phyloP scores from a whole-genome alignment of 2,329 filamentous ascomycete genomes.

The Fusarium heterosporum region DNA sequence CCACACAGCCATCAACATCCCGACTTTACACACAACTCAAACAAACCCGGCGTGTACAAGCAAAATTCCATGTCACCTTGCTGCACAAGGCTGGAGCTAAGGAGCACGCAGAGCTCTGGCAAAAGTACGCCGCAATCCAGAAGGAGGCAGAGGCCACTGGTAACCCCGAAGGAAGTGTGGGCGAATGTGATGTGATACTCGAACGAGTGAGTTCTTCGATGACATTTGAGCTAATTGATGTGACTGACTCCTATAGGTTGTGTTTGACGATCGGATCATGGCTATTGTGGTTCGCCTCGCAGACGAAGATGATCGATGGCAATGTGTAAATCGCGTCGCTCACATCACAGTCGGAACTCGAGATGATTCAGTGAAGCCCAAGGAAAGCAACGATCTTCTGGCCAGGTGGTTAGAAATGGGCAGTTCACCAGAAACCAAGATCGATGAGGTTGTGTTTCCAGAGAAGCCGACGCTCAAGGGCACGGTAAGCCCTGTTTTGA shows the following conservation, averaged over 20 bases:
- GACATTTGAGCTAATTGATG: not conserved
- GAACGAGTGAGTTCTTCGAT: conserved; percentile 62
- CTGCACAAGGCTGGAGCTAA: conserved; percentile 79
- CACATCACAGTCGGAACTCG: conserved; percentile 93
- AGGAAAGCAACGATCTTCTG: conserved; percentile 91
- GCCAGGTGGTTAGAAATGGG: conserved; percentile 76
- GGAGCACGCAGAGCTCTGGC: conserved; percentile 78
- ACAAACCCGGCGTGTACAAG: conserved; percentile 79
- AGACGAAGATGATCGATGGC: conserved; percentile 67
- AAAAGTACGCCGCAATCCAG: conserved; percentile 74
- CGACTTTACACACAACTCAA: conserved; percentile 80
- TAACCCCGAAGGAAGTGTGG: conserved; percentile 58
- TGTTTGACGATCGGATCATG: conserved; percentile 92
- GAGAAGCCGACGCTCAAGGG: conserved; percentile 62
- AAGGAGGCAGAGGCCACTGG: conserved; percentile 54
- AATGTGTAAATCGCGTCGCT: conserved; percentile 80
- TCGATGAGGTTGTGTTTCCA: conserved; percentile 63
- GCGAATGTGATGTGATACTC: conserved; percentile 71
- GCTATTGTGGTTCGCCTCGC: conserved; percentile 84
- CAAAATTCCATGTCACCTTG: conserved; percentile 92
- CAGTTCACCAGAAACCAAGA: conserved; percentile 56
- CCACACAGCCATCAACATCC: conserved; percentile 57
- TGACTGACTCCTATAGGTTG: conserved; percentile 61
- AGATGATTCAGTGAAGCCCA: conserved; percentile 81
- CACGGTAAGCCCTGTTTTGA: conserved; percentile 61